These are phyloP conservation scores for Peronospora destructor DNA, from an alignment of 352 stramenopile genomes.

Conservation along the genomic window DNA sequence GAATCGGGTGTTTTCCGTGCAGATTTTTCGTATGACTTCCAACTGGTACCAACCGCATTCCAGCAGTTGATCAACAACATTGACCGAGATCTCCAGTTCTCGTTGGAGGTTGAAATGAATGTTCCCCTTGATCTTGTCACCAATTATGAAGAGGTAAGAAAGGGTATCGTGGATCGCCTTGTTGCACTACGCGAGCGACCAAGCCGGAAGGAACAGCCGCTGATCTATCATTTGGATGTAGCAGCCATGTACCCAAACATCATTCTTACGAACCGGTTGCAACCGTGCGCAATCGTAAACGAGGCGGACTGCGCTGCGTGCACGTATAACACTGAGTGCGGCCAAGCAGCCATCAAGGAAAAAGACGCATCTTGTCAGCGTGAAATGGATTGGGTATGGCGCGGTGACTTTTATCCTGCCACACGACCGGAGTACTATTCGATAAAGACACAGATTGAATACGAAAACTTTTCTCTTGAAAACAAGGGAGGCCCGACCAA, in stretches of 20 bases:
- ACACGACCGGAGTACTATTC: constrained; percentile 92
- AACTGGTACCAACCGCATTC: constrained; percentile 91
- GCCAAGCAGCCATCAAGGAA: constrained; percentile 57
- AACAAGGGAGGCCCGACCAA: constrained; percentile 8
- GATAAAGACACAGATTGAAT: constrained; percentile 93
- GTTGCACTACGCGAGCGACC: constrained; percentile 91
- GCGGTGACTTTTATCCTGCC: constrained; percentile 93
- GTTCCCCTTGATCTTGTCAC: constrained; percentile 85
- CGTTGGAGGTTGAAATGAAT: constrained; percentile 90
- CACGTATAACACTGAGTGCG: constrained; percentile 86
- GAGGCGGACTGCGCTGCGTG: constrained; percentile 94
- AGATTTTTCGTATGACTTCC: constrained; percentile 97
- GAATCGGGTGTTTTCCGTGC: constrained; percentile 97
- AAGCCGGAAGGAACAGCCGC: constrained; percentile 84
- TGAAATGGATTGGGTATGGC: constrained; percentile 98
- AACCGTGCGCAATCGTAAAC: constrained; percentile 95
- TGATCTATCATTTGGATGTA: constrained; percentile 99
- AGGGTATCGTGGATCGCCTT: constrained; percentile 91
- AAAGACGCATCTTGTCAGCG: constrained; percentile 91
- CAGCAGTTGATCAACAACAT: constrained; percentile 95
- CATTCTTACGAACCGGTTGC: constrained; percentile 98
- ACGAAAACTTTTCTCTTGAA: constrained; percentile 73
- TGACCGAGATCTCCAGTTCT: constrained; percentile 95
- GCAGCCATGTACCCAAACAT: constrained; percentile 99
- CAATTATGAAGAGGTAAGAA: constrained; percentile 83